phyloP scores from a whole-genome alignment of 2,329 filamentous ascomycete species.

The Colletotrichum filicis region DNA sequence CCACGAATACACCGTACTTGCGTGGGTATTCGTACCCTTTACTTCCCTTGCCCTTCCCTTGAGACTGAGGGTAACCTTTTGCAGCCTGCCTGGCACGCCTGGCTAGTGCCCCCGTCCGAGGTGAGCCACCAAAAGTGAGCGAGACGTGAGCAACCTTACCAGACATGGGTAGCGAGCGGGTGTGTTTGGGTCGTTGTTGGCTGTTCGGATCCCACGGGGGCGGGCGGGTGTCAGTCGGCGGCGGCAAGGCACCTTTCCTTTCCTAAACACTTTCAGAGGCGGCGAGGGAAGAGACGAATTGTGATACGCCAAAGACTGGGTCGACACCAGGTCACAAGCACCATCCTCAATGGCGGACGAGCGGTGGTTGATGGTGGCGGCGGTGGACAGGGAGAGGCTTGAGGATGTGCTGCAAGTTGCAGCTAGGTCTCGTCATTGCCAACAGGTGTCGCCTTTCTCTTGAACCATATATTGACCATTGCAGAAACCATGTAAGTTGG shows the following conservation, averaged over 20 bases:
- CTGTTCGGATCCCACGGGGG: conserved; percentile 25
- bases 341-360: background rate
- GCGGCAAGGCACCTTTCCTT: conserved; percentile 16
- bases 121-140: background rate
- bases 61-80: background rate
- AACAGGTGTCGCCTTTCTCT: background rate
- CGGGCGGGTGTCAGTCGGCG: conserved; percentile 20
- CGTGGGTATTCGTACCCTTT: background rate
- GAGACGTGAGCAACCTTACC: conserved; percentile 6
- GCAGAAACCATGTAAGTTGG: background rate
- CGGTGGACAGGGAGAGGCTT: background rate
- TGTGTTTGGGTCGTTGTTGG: conserved; percentile 6
- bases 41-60: background rate
- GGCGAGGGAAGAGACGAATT: conserved; percentile 9
- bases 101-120: background rate
- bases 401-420: background rate
- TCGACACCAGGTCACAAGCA: conserved; percentile 29
- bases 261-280: background rate
- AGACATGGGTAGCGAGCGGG: conserved; percentile 14
- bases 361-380: conserved; percentile 6
- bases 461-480: background rate
- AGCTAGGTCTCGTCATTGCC: background rate
- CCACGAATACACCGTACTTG: background rate
- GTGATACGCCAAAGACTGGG: conserved; percentile 9
- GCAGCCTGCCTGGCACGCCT: background rate